phyloP scores from a whole-genome alignment of 208 protist species.

The Strigomonas galati region DNA sequence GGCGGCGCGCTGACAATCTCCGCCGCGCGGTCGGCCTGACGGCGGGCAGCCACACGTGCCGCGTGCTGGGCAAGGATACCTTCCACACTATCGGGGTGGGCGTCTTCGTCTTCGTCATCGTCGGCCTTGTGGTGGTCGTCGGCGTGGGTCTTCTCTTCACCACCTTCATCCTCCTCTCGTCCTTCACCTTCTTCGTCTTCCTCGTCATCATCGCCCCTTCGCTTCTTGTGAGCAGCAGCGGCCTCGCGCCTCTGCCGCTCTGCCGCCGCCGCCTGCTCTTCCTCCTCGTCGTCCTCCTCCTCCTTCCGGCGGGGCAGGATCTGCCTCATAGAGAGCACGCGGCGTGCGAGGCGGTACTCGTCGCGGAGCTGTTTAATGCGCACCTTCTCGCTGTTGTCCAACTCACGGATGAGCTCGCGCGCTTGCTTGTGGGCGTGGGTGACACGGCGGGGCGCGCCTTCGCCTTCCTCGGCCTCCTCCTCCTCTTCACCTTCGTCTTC shows the following conservation, averaged over 20 bases:
- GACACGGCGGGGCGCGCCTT: not conserved
- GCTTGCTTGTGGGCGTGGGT: conserved; percentile 15
- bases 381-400: conserved; percentile 42
- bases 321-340: conserved; percentile 46
- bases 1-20: conserved; percentile 9
- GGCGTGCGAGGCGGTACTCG: conserved; percentile 57
- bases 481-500: conserved; percentile 33
- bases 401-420: conserved; percentile 26
- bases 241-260: not conserved
- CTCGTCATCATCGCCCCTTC: not conserved
- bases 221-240: not conserved
- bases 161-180: conserved; percentile 15
- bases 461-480: conserved; percentile 16
- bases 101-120: conserved; percentile 11
- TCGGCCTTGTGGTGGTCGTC: conserved; percentile 19
- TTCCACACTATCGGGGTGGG: conserved; percentile 10
- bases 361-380: conserved; percentile 55
- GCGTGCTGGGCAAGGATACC: not conserved
- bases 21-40: not conserved
- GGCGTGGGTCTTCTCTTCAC: conserved; percentile 14
- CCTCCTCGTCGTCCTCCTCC: conserved; percentile 28
- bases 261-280: not conserved
- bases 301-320: conserved; percentile 38
- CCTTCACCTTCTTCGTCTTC: conserved; percentile 25
- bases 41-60: not conserved